phyloP scores from a whole-genome alignment of 306 rosid species.

The Prinsepia uniflora region DNA sequence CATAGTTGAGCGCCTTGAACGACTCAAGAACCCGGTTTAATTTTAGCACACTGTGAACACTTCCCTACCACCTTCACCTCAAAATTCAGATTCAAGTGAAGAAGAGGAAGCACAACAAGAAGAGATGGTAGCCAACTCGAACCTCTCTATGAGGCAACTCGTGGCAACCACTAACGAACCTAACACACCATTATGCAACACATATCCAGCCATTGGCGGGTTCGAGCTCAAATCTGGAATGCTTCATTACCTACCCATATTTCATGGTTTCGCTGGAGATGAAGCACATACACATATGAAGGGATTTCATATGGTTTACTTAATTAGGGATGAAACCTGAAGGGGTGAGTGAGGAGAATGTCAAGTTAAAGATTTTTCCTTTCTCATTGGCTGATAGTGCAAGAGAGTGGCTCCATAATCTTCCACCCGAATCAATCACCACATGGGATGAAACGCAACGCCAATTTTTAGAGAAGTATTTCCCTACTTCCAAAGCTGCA shows the following conservation, averaged over 20 bases:
- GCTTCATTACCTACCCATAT: too few relatives aligned
- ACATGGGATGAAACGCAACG: background rate
- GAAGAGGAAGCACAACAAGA: background rate
- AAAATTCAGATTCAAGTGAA: background rate
- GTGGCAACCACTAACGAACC: background rate
- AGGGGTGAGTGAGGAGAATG: too few relatives aligned
- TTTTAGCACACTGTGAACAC: background rate
- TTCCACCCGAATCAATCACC: background rate
- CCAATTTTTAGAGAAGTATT: background rate
- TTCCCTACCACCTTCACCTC: background rate
- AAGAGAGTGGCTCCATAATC: background rate
- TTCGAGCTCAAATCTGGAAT: background rate
- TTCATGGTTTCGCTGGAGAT: too few relatives aligned
- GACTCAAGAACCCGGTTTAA: background rate
- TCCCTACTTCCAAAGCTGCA: background rate
- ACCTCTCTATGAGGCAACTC: background rate
- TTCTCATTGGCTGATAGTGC: conserved; percentile 1
- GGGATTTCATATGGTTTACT: too few relatives aligned
- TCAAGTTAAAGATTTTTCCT: background rate
- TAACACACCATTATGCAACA: background rate
- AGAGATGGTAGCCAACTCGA: background rate
- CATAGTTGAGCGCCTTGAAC: background rate
- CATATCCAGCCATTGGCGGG: background rate
- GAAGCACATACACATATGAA: too few relatives aligned
- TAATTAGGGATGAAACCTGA: too few relatives aligned